A percentile compares a stretch with the other conserved stretches of the same genome.
Evolutionary conservation across 495 filamentous ascomycete genomes (phyloP).

Genomic region (Talaromyces stipitatus): DNA sequence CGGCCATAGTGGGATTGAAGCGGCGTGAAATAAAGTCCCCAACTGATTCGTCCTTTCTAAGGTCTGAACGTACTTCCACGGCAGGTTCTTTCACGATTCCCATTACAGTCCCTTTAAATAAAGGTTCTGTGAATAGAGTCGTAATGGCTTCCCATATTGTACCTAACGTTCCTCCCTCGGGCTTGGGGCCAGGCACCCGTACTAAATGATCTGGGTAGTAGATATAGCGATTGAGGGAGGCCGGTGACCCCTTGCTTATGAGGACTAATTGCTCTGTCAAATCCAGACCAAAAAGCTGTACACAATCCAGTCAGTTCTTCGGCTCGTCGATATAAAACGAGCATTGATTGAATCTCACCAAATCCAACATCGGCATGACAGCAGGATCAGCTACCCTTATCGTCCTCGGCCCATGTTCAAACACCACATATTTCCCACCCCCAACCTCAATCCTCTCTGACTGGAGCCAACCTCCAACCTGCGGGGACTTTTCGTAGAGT

Average conservation of each 20-base stretch:
- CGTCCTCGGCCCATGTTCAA: slow-evolving; percentile 83
- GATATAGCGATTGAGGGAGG: slow-evolving; percentile 63
- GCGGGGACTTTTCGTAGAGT: slow-evolving; percentile 63
- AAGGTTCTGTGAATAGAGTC: slow-evolving; percentile 50
- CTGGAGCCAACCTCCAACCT: slow-evolving; percentile 79
- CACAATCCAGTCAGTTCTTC: neutral
- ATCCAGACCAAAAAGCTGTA: slow-evolving; percentile 54
- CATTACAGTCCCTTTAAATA: slow-evolving; percentile 46
- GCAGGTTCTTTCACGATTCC: slow-evolving; percentile 34
- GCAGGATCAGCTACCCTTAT: slow-evolving; percentile 47
- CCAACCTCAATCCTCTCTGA: slow-evolving; percentile 58
- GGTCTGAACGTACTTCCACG: slow-evolving; percentile 13
- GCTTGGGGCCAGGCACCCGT: slow-evolving; percentile 46
- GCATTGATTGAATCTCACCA: slow-evolving; percentile 37
- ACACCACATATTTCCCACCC: slow-evolving; percentile 49
- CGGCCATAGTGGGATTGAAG: slow-evolving; percentile 47
- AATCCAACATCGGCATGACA: slow-evolving; percentile 41
- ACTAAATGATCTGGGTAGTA: slow-evolving; percentile 92
- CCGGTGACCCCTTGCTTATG: slow-evolving; percentile 38
- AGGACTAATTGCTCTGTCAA: slow-evolving; percentile 57
- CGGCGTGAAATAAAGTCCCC: slow-evolving; percentile 57
- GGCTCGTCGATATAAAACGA: neutral
- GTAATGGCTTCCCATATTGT: slow-evolving; percentile 15
- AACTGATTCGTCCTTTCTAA: slow-evolving; percentile 59
- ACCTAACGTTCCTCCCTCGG: slow-evolving; percentile 13